These are phyloP conservation scores for Cryptococcus wingfieldii DNA, from an alignment of 1,284 basidiomycete species.

Conservation along the genomic window DNA sequence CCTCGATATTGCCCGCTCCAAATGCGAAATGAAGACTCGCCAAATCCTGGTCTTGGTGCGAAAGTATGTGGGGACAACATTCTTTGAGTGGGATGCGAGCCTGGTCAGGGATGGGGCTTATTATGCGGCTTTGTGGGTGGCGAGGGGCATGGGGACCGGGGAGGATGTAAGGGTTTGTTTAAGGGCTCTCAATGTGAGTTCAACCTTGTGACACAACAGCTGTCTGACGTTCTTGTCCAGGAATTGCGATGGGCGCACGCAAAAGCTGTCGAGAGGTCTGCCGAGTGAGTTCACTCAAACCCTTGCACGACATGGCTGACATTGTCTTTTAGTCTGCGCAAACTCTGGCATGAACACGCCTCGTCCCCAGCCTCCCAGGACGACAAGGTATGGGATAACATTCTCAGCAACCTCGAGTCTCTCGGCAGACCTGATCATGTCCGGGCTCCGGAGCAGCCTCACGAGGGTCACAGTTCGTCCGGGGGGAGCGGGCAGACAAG, in stretches of 20 bases:
- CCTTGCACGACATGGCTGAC: neutral
- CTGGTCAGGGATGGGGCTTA: conserved; percentile 62
- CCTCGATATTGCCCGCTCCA: conserved; percentile 57
- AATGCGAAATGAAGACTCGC: conserved; percentile 51
- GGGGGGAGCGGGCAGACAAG: no score
- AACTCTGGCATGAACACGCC: conserved; percentile 19
- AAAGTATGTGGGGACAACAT: conserved; percentile 41
- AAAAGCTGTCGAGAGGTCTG: conserved; percentile 61
- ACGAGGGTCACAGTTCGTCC: no score
- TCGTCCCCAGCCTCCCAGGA: conserved; percentile 1
- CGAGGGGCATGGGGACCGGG: conserved; percentile 56
- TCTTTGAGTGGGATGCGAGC: conserved; percentile 77
- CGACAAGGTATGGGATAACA: conserved; percentile 9
- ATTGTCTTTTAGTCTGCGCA: conserved; percentile 18
- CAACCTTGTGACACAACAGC: neutral
- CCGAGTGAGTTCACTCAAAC: conserved; percentile 26
- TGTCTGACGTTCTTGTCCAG: conserved; percentile 19
- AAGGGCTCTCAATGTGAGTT: conserved; percentile 62
- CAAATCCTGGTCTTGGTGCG: conserved; percentile 57
- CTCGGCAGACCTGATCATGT: neutral
- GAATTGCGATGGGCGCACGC: conserved; percentile 77
- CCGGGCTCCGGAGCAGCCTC: no score
- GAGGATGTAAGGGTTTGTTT: conserved; percentile 69
- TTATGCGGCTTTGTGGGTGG: conserved; percentile 69
- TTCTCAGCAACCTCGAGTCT: conserved; percentile 5